These are phyloP conservation scores for Eimeria sp. DNA, from an alignment of 169 alveolate genomes.

Conservation along the genomic window DNA sequence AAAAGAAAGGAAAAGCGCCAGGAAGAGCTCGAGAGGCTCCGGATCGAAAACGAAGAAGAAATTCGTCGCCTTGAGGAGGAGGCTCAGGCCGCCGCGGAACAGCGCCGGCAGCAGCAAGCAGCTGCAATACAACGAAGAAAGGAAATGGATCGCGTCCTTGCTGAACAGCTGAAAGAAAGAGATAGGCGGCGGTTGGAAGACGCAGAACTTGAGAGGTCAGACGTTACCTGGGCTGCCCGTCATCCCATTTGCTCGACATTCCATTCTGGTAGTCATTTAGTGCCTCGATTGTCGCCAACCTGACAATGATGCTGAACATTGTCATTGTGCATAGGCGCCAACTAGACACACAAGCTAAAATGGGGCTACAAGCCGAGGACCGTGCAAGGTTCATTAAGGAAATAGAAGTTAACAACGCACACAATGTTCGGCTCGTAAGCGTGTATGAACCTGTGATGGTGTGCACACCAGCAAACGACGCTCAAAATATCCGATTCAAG, in stretches of 20 bases:
- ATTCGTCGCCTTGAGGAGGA: slow-evolving; percentile 45
- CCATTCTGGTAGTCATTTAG: background rate
- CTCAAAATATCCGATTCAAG: background rate
- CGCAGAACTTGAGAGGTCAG: slow-evolving; percentile 56
- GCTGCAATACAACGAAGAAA: slow-evolving; percentile 17
- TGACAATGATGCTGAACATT: background rate
- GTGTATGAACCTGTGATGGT: background rate
- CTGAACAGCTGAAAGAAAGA: slow-evolving; percentile 21
- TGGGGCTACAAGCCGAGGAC: slow-evolving; percentile 26
- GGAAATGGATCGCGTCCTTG: slow-evolving; percentile 52
- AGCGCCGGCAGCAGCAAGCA: slow-evolving; percentile 32
- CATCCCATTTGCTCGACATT: background rate
- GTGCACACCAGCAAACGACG: background rate
- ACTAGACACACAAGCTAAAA: slow-evolving; percentile 42
- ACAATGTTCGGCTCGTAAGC: slow-evolving; percentile 30
- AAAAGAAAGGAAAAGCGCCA: slow-evolving; percentile 16
- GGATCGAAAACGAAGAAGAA: slow-evolving; percentile 23
- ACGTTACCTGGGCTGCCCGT: background rate
- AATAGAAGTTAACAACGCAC: slow-evolving; percentile 24
- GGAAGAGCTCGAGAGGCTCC: slow-evolving; percentile 44
- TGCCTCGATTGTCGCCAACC: background rate
- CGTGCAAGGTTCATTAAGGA: slow-evolving; percentile 33
- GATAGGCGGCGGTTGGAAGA: slow-evolving; percentile 37
- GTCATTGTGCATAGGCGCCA: background rate
- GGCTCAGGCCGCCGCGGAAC: slow-evolving; percentile 24